These are phyloP conservation scores for Glarea lozoyensis DNA, from an alignment of 495 filamentous ascomycete species.

Conservation along the genomic window DNA sequence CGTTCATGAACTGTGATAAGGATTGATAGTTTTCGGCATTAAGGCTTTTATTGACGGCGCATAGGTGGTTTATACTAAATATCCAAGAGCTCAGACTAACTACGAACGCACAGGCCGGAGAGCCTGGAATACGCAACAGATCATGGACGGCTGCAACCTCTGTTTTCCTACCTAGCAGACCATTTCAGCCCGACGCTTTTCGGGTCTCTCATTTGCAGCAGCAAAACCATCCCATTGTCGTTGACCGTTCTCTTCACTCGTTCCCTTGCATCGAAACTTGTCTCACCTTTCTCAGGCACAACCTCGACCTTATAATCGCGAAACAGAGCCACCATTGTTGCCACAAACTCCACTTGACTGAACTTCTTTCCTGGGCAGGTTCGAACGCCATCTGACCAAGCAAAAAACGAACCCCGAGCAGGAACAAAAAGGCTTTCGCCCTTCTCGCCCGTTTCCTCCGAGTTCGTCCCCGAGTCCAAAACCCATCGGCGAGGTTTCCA, in stretches of 20 bases:
- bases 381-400: slow-evolving; percentile 37
- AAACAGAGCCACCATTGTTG: slow-evolving; percentile 33
- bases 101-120: too few species aligned
- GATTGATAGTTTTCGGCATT: too few species aligned
- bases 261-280: slow-evolving; percentile 16
- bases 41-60: too few species aligned
- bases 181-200: slow-evolving; percentile 14
- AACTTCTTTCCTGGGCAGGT: slow-evolving; percentile 41
- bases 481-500: slow-evolving; percentile 27
- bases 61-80: too few species aligned
- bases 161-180: too few species aligned
- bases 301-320: slow-evolving; percentile 25
- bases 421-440: slow-evolving; percentile 20
- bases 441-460: slow-evolving; percentile 7
- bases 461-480: background rate
- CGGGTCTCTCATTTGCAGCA: slow-evolving; percentile 32
- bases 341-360: slow-evolving; percentile 43
- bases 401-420: slow-evolving; percentile 29
- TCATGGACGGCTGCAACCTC: too few species aligned
- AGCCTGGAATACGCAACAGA: too few species aligned
- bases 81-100: too few species aligned
- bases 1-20: too few species aligned
- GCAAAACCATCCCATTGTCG: slow-evolving; percentile 26
- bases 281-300: slow-evolving; percentile 23
- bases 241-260: slow-evolving; percentile 23